Evolutionary conservation across 164 flowering plant species (phyloP).

Genomic region (Chloranthus sessilifolius): DNA sequence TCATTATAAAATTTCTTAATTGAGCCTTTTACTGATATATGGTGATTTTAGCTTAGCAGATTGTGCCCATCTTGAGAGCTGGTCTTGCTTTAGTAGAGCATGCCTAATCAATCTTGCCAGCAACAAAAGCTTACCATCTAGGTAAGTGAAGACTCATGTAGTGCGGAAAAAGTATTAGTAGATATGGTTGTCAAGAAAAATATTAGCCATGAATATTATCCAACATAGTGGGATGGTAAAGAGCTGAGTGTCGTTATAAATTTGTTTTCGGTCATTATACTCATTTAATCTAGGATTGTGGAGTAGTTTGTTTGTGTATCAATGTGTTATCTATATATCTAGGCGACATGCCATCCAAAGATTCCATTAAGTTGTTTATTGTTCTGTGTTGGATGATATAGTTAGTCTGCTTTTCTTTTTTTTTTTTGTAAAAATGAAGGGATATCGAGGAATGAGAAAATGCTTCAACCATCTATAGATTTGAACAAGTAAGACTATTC

Average conservation of each 20-base stretch:
- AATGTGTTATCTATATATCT: too few species aligned
- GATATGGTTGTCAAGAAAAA: too few species aligned
- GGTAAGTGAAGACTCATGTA: conserved; percentile 44
- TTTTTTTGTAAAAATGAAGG: conserved; percentile 48
- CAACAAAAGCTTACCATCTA: conserved; percentile 81
- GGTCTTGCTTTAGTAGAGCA: conserved; percentile 93
- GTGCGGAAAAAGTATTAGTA: too few species aligned
- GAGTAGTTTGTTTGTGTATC: too few species aligned
- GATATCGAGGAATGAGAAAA: conserved; percentile 76
- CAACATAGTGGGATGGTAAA: too few species aligned
- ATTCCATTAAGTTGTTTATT: not conserved
- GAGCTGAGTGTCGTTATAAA: too few species aligned
- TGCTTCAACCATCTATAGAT: conserved; percentile 75
- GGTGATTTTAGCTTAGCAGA: conserved; percentile 36
- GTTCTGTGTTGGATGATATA: too few species aligned
- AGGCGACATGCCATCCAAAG: too few species aligned
- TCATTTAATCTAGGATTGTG: too few species aligned
- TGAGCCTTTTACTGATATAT: conserved; percentile 8
- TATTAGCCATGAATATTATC: too few species aligned
- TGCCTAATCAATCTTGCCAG: conserved; percentile 87
- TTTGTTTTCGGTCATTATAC: too few species aligned
- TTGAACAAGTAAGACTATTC: conserved; percentile 73
- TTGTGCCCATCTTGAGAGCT: conserved; percentile 94
- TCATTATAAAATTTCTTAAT: not conserved
- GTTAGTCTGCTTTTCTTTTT: conserved; percentile 8